Percentiles rank a stretch among this genome's conserved stretches.
Conservation (phyloP, 2,329 filamentous ascomycete genomes). For the Neodidymelliopsis sp. region DNA sequence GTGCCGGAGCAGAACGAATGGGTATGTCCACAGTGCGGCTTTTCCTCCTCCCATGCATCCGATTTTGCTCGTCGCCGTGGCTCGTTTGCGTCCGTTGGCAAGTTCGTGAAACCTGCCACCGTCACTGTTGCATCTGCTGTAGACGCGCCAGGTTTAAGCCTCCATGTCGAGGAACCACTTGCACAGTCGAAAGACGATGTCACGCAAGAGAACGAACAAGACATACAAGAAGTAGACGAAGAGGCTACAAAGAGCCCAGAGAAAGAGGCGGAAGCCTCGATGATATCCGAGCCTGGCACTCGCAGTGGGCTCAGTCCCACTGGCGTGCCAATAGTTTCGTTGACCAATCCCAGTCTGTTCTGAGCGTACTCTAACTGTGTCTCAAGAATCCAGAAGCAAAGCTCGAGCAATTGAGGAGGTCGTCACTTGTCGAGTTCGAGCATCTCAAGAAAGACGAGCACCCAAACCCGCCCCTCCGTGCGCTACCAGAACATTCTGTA, state of each 20-base stretch:
- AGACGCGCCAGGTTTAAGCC: conserved; percentile 7
- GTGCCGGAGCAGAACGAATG: conserved; percentile 89
- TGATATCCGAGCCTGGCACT: neutral
- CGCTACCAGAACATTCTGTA: conserved; percentile 49
- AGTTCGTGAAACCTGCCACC: conserved; percentile 23
- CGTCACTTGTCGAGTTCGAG: conserved; percentile 54
- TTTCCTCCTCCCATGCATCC: conserved; percentile 43
- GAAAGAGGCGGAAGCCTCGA: neutral
- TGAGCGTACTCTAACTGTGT: conserved; percentile 39
- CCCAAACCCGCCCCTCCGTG: conserved; percentile 40
- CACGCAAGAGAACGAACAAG: conserved; percentile 10
- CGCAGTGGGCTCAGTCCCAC: conserved; percentile 31
- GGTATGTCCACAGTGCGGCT: conserved; percentile 72
- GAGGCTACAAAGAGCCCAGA: conserved; percentile 7
- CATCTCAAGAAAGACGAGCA: conserved; percentile 47
- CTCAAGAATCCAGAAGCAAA: conserved; percentile 55
- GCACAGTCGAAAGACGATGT: conserved; percentile 11
- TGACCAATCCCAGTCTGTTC: conserved; percentile 35
- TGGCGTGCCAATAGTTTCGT: conserved; percentile 40
- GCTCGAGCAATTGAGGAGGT: conserved; percentile 57
- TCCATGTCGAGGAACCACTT: neutral
- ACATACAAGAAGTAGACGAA: conserved; percentile 9
- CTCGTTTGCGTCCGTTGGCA: conserved; percentile 30
- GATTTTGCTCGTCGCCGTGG: conserved; percentile 38
- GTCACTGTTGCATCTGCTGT: conserved; percentile 18